Evolutionary conservation across 2,329 filamentous ascomycete species (phyloP).

Genomic region (Hypoxylon sp.): DNA sequence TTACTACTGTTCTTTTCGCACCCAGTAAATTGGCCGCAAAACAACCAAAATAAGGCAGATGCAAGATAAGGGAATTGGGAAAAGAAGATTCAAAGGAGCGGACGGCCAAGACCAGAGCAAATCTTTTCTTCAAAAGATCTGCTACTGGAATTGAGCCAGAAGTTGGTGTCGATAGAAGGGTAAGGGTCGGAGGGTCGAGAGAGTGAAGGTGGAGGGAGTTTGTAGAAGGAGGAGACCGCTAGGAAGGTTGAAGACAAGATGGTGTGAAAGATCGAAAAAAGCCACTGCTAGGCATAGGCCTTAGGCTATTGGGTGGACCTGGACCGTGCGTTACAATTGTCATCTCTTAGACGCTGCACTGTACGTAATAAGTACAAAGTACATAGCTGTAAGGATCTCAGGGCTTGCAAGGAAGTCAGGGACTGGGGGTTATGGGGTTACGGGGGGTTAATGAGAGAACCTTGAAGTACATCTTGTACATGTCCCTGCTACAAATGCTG

Average conservation of each 20-base stretch:
- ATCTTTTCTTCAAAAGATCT: constrained; percentile 56
- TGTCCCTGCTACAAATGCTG: constrained; percentile 17
- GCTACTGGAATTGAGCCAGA: constrained; percentile 69
- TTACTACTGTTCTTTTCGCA: constrained; percentile 34
- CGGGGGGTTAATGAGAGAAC: constrained; percentile 1
- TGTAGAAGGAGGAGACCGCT: constrained; percentile 32
- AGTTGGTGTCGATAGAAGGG: constrained; percentile 50
- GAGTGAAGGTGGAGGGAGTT: constrained; percentile 37
- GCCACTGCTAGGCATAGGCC: constrained; percentile 27
- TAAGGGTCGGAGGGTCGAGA: constrained; percentile 36
- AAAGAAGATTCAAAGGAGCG: constrained; percentile 62
- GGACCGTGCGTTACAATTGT: constrained; percentile 32
- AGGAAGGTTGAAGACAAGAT: constrained; percentile 26
- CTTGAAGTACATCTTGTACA: background rate
- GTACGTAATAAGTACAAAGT: constrained; percentile 31
- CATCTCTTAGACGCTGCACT: constrained; percentile 19
- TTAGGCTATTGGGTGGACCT: constrained; percentile 32
- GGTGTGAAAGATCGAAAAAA: constrained; percentile 30
- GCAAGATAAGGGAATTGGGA: constrained; percentile 44
- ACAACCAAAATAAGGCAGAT: constrained; percentile 47
- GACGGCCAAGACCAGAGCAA: constrained; percentile 71
- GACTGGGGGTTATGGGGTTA: background rate
- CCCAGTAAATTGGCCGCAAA: constrained; percentile 38
- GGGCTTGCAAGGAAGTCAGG: constrained; percentile 32
- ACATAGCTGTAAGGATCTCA: constrained; percentile 41